Base-by-base conservation (phyloP, 371 early-diverging fungal genomes). In the Rozella allomycis region DNA sequence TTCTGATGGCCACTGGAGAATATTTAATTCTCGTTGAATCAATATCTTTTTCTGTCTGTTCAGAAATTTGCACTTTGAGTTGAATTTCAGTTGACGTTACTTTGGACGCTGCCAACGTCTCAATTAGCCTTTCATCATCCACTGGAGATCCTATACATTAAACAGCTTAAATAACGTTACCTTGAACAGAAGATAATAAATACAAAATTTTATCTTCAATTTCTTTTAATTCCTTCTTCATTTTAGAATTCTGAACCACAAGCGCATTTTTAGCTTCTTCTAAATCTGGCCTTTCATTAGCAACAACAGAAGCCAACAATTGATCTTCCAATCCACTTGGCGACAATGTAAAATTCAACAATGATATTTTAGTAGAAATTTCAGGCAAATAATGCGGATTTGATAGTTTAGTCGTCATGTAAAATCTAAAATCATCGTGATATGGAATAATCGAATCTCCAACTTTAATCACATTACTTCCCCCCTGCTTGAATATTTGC, bases 121-220 rank as follows among this genome's bases (percentile, higher is more conserved):
- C 67, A 39, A 67, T 67, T 40, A 67, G 41, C 1, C 67, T 49
- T 43, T 67, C 67, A 37, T 67, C 67, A 38, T 67, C 67, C 0
- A 67, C 67, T 8, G 67, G 67, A 39, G 55, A 54, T n/a, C n/a
- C n/a, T n/a, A n/a, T n/a, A n/a, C n/a, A n/a, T n/a, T n/a, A n/a
- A n/a, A n/a, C n/a, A n/a, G n/a, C n/a, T n/a, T n/a, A n/a, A n/a
- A n/a, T n/a, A n/a, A n/a, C n/a, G n/a, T n/a, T n/a, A 12, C 67
- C 67, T 41, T 67, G 67, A 11, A 64, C 65, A 0, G 64, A 60
- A 9, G 67, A 67, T 7, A 67, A 43, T 8, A 67, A 49, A 38
- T 64, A 61, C 20, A 67, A 42, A 25, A 67, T 64, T 40, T 64
- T 64, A 38, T 67, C 67, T 34, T 67, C 67, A 25, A 67, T 65